These are phyloP conservation scores for Naganishia onofrii DNA, from an alignment of 768 basidiomycete genomes.

Conservation along the genomic window DNA sequence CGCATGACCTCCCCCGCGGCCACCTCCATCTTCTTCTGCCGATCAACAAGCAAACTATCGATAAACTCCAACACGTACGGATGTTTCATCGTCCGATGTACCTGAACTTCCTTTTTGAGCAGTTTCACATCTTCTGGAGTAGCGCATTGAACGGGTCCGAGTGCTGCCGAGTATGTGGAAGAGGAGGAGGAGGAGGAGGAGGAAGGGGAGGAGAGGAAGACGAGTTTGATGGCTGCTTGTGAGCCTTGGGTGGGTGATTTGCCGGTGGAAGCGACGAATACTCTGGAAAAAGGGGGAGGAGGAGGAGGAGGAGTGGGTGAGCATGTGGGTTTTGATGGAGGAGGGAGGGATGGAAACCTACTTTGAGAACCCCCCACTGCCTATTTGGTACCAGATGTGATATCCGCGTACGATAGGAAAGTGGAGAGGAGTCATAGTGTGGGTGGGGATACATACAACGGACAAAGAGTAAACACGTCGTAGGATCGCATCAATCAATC, in stretches of 20 bases:
- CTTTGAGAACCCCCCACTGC: constrained; percentile 19
- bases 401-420: constrained; percentile 1
- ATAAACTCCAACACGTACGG: constrained; percentile 77
- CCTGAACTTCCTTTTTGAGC: constrained; percentile 85
- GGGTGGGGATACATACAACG: too few relatives aligned
- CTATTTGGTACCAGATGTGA: constrained; percentile 14
- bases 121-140: constrained; percentile 58
- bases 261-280: neutral
- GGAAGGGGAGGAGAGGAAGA: constrained; percentile 5
- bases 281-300: neutral
- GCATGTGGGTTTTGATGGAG: too few relatives aligned
- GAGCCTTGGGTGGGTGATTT: neutral
- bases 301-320: too few relatives aligned
- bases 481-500: too few relatives aligned
- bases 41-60: constrained; percentile 64
- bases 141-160: constrained; percentile 17
- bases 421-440: too few relatives aligned
- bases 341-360: neutral
- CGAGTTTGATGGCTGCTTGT: constrained; percentile 11
- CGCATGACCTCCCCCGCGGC: too few relatives aligned
- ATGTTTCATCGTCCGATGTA: constrained; percentile 69
- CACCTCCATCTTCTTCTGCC: neutral
- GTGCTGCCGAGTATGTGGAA: neutral
- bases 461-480: too few relatives aligned
- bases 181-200: neutral